Evolutionary conservation across 2,329 filamentous ascomycete species (phyloP).

Genomic region (Penicillium expansum): DNA sequence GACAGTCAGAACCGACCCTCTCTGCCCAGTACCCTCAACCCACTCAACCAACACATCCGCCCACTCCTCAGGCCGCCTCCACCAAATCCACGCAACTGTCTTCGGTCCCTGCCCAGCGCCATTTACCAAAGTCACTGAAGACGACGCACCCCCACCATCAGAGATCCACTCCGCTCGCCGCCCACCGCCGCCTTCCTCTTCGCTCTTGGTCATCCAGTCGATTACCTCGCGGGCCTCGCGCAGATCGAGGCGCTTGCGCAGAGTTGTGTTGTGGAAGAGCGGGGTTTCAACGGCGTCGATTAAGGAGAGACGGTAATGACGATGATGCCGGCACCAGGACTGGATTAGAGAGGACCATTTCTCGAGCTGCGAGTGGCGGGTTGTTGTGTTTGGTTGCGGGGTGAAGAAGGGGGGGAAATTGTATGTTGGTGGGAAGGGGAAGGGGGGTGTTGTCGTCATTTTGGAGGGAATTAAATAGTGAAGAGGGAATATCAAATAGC

Average conservation of each 20-base stretch:
- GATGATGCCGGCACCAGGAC: constrained; percentile 75
- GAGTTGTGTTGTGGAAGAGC: constrained; percentile 52
- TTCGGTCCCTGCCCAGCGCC: constrained; percentile 35
- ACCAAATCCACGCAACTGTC: constrained; percentile 71
- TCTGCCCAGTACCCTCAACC: constrained; percentile 83
- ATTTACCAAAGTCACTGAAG: not conserved
- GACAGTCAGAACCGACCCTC: constrained; percentile 81
- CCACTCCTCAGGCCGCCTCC: constrained; percentile 89
- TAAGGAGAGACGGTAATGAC: constrained; percentile 71
- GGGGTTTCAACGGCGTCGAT: constrained; percentile 58
- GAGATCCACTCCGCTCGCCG: constrained; percentile 59
- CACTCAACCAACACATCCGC: constrained; percentile 72
- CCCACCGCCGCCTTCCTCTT: constrained; percentile 48
- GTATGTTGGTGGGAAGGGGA: constrained; percentile 43
- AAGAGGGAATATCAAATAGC: not conserved
- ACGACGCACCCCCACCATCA: constrained; percentile 14
- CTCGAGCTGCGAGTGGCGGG: constrained; percentile 55
- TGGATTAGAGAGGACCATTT: constrained; percentile 89
- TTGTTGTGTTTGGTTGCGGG: constrained; percentile 46
- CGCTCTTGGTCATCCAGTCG: constrained; percentile 54
- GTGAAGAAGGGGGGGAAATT: constrained; percentile 56
- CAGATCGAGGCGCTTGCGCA: constrained; percentile 49
- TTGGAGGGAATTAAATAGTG: not conserved
- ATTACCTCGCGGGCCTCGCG: constrained; percentile 55
- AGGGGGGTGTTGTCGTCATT: constrained; percentile 25